Percentiles rank a stretch among this genome's conserved stretches.
phyloP scores from a whole-genome alignment of 371 early-diverging fungal genomes.

The Actinomortierella wolfii region DNA sequence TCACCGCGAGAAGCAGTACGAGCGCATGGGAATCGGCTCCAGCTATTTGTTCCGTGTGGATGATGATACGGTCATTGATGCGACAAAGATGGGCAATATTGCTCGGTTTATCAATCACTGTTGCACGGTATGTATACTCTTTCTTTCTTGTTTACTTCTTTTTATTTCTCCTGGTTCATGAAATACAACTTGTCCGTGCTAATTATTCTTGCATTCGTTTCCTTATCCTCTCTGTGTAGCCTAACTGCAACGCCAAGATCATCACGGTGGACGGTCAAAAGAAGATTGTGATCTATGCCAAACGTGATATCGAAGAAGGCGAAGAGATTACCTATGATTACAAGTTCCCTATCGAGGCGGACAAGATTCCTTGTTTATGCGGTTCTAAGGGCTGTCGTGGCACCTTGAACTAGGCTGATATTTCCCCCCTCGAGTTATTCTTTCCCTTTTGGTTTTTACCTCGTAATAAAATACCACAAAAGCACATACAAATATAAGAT shows the following conservation, averaged over 20 bases:
- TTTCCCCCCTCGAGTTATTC: background rate
- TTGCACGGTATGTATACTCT: slow-evolving; percentile 74
- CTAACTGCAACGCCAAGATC: slow-evolving; percentile 96
- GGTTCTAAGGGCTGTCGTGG: slow-evolving; percentile 86
- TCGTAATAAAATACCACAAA: too few relatives aligned
- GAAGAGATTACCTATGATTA: slow-evolving; percentile 99
- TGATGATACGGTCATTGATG: slow-evolving; percentile 96
- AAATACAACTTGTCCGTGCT: background rate
- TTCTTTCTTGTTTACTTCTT: background rate
- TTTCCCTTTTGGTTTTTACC: too few relatives aligned
- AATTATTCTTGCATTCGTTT: background rate
- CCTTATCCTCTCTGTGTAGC: slow-evolving; percentile 54
- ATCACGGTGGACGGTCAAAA: slow-evolving; percentile 86
- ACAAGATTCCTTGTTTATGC: slow-evolving; percentile 95
- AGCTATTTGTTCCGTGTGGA: slow-evolving; percentile 97
- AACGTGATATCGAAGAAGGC: slow-evolving; percentile 84
- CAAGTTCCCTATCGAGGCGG: slow-evolving; percentile 93
- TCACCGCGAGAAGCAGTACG: slow-evolving; percentile 92
- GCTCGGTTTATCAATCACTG: slow-evolving; percentile 99
- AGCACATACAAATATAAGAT: too few relatives aligned
- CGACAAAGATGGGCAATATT: slow-evolving; percentile 97
- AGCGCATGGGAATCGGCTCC: slow-evolving; percentile 88
- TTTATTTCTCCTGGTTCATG: slow-evolving; percentile 1
- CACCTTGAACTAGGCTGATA: slow-evolving; percentile 49
- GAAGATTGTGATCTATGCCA: slow-evolving; percentile 94